Conservation (phyloP, 345 rosid species). For the Gynandropsis gynandra region DNA sequence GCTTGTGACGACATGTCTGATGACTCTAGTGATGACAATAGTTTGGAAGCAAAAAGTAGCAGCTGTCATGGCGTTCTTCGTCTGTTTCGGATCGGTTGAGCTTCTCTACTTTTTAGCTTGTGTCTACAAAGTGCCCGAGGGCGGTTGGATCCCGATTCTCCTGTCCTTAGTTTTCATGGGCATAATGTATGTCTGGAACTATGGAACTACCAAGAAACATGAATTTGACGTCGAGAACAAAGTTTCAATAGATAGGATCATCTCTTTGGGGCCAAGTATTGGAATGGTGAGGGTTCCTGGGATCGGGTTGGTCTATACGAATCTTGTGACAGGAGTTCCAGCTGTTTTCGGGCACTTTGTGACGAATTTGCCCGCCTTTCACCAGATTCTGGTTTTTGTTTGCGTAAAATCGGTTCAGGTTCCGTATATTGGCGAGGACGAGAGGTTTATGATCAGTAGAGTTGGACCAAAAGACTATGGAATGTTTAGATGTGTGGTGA, state of each 20-base stretch:
- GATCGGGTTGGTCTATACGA: slow-evolving; percentile 65
- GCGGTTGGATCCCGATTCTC: slow-evolving; percentile 77
- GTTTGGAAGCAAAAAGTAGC: slow-evolving; percentile 55
- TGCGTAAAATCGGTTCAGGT: slow-evolving; percentile 77
- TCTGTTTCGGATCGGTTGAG: slow-evolving; percentile 58
- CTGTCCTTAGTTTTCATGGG: slow-evolving; percentile 51
- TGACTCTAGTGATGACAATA: slow-evolving; percentile 52
- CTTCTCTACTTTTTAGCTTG: slow-evolving; percentile 64
- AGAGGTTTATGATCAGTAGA: slow-evolving; percentile 58
- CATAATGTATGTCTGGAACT: slow-evolving; percentile 76
- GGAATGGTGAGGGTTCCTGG: slow-evolving; percentile 86
- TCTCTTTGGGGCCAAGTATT: slow-evolving; percentile 66
- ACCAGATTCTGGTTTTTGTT: slow-evolving; percentile 67
- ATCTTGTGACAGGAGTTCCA: slow-evolving; percentile 68
- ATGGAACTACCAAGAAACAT: slow-evolving; percentile 69
- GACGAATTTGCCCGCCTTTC: slow-evolving; percentile 74
- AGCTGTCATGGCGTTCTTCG: slow-evolving; percentile 38
- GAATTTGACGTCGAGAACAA: slow-evolving; percentile 73
- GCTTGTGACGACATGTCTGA: slow-evolving; percentile 77
- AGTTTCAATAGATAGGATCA: slow-evolving; percentile 57
- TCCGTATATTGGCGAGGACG: slow-evolving; percentile 51
- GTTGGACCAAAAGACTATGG: slow-evolving; percentile 68
- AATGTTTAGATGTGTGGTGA: slow-evolving; percentile 78
- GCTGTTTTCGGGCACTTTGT: slow-evolving; percentile 81
- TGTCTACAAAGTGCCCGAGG: slow-evolving; percentile 54